phyloP scores from a whole-genome alignment of 108 stramenopile species.

The Skeletonema grethae region DNA sequence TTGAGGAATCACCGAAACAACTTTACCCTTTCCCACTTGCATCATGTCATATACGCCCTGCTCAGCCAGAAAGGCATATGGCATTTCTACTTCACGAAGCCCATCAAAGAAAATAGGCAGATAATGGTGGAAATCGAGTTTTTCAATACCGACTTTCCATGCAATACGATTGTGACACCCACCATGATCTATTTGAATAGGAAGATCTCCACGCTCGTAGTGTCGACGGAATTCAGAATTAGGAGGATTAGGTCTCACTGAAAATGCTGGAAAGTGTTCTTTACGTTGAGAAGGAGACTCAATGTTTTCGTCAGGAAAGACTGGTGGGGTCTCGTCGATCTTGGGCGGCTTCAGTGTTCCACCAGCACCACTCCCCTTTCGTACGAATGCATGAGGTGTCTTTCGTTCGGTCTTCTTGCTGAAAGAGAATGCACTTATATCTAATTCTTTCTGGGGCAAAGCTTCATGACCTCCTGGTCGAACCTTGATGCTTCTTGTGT shows the following conservation, averaged over 20 bases:
- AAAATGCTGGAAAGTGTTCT: slow-evolving; percentile 69
- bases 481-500: slow-evolving; percentile 47
- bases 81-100: slow-evolving; percentile 86
- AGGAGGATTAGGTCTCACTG: slow-evolving; percentile 84
- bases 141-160: slow-evolving; percentile 87
- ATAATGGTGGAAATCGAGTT: slow-evolving; percentile 91
- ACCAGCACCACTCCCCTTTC: slow-evolving; percentile 64
- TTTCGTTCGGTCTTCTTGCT: slow-evolving; percentile 53
- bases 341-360: slow-evolving; percentile 53
- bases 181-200: slow-evolving; percentile 83
- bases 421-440: slow-evolving; percentile 74
- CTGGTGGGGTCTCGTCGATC: slow-evolving; percentile 35
- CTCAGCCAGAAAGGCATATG: slow-evolving; percentile 87
- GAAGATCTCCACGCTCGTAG: slow-evolving; percentile 87
- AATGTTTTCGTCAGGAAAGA: slow-evolving; percentile 48
- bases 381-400: slow-evolving; percentile 59
- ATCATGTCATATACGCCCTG: slow-evolving; percentile 91
- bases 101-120: slow-evolving; percentile 92
- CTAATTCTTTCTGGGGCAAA: slow-evolving; percentile 56
- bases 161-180: slow-evolving; percentile 79
- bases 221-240: slow-evolving; percentile 88
- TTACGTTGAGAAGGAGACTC: slow-evolving; percentile 3
- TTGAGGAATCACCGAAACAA: slow-evolving; percentile 88
- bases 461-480: slow-evolving; percentile 82
- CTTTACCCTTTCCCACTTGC: slow-evolving; percentile 67